Percentiles rank a stretch among this genome's conserved stretches.
Evolutionary conservation across 768 basidiomycete species (phyloP).

Genomic region (Mrakia gelida): DNA sequence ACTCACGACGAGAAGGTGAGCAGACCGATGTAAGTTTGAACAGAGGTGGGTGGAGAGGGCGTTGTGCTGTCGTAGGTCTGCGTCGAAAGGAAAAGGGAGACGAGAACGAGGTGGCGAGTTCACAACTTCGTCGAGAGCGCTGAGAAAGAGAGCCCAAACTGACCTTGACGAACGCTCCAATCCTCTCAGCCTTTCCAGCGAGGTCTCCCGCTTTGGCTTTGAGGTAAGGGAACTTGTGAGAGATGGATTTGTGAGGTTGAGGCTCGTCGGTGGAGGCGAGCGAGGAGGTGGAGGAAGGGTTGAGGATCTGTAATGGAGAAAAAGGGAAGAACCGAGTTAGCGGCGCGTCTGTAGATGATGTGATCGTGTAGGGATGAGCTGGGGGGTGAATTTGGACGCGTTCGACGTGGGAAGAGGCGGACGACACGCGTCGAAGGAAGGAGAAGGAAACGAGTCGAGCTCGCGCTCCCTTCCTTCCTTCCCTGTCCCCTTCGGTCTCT

Average conservation of each 20-base stretch:
- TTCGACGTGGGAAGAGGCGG: background rate
- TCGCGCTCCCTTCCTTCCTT: background rate
- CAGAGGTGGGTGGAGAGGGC: background rate
- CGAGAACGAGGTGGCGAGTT: background rate
- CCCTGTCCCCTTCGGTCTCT: no score
- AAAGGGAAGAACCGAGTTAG: background rate
- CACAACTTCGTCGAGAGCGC: no score
- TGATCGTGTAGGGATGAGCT: background rate
- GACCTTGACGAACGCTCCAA: slow-evolving; percentile 30
- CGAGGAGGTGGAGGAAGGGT: background rate
- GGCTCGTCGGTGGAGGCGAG: background rate
- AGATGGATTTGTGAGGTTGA: slow-evolving; percentile 11
- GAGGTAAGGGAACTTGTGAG: slow-evolving; percentile 31
- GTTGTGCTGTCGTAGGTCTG: slow-evolving; percentile 23
- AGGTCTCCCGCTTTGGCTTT: background rate
- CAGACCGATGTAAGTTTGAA: slow-evolving; percentile 24
- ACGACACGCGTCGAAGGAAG: background rate
- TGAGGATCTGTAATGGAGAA: background rate
- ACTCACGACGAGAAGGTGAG: slow-evolving; percentile 14
- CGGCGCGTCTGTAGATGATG: background rate
- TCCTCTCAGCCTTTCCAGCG: background rate
- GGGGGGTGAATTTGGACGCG: background rate
- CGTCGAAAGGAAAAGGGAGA: background rate
- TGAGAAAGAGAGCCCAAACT: background rate
- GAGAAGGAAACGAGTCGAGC: background rate